These are phyloP conservation scores for Podila verticillata DNA, from an alignment of 192 early-diverging fungal species.

Conservation along the genomic window DNA sequence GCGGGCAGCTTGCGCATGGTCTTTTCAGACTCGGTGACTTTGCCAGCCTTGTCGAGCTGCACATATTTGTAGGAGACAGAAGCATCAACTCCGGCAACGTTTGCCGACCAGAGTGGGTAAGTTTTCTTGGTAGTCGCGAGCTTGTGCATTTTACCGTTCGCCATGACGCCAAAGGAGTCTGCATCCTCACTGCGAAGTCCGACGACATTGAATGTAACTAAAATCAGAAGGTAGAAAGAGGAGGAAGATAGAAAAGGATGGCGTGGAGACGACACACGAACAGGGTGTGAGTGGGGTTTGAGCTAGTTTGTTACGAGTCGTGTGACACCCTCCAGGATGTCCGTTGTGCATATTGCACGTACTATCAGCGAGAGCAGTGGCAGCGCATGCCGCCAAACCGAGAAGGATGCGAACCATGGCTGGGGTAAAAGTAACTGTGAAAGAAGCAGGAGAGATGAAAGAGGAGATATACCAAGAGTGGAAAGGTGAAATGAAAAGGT, in stretches of 20 bases:
- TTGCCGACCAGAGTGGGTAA: conserved; percentile 44
- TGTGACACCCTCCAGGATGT: too few relatives aligned
- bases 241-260: background rate
- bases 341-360: background rate
- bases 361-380: conserved; percentile 43
- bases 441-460: background rate
- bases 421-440: background rate
- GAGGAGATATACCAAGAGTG: conserved; percentile 3
- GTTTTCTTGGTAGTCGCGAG: conserved; percentile 18
- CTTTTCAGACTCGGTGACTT: conserved; percentile 16
- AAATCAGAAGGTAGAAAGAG: background rate
- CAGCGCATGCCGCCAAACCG: conserved; percentile 43
- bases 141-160: conserved; percentile 34
- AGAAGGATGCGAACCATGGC: conserved; percentile 42
- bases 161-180: conserved; percentile 29
- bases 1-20: conserved; percentile 12
- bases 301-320: background rate
- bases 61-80: conserved; percentile 28
- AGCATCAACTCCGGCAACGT: conserved; percentile 19
- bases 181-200: conserved; percentile 11
- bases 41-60: conserved; percentile 15
- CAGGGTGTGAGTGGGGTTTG: background rate
- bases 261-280: background rate
- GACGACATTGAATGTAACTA: conserved; percentile 47
- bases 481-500: background rate